Conservation (phyloP, 1,284 basidiomycete species). For the Leucoagaricus sp. region DNA sequence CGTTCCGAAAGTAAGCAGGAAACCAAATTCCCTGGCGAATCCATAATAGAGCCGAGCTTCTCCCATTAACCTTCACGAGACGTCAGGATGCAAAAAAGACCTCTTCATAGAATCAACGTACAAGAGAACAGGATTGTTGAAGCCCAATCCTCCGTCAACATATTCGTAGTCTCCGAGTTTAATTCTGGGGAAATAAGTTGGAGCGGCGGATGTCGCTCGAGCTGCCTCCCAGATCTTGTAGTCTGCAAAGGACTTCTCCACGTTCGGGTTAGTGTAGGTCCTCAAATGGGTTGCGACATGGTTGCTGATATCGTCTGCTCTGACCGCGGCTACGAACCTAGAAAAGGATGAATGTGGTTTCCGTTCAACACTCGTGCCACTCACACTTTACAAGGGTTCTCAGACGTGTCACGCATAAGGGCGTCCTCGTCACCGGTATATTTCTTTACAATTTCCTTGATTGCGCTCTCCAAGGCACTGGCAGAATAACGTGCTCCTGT, state of each 20-base stretch:
- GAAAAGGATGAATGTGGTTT: not conserved
- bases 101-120: not conserved
- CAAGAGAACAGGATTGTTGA: constrained; percentile 27
- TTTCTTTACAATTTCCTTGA: constrained; percentile 21
- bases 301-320: constrained; percentile 20
- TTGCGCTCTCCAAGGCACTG: constrained; percentile 19
- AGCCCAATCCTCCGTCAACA: constrained; percentile 29
- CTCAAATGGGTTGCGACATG: constrained; percentile 22
- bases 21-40: constrained; percentile 20
- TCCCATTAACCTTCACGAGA: constrained; percentile 18
- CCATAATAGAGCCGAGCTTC: constrained; percentile 22
- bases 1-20: constrained; percentile 23
- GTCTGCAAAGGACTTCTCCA: constrained; percentile 21
- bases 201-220: constrained; percentile 34
- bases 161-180: constrained; percentile 25
- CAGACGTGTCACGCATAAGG: constrained; percentile 15
- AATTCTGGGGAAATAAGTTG: constrained; percentile 27
- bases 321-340: constrained; percentile 24
- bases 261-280: constrained; percentile 21
- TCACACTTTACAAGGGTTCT: constrained; percentile 23
- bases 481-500: constrained; percentile 24
- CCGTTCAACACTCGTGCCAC: not conserved
- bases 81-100: not conserved
- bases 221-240: constrained; percentile 34
- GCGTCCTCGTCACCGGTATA: constrained; percentile 17